phyloP scores from a whole-genome alignment of 2,329 filamentous ascomycete genomes.

The Monilinia aucupariae region DNA sequence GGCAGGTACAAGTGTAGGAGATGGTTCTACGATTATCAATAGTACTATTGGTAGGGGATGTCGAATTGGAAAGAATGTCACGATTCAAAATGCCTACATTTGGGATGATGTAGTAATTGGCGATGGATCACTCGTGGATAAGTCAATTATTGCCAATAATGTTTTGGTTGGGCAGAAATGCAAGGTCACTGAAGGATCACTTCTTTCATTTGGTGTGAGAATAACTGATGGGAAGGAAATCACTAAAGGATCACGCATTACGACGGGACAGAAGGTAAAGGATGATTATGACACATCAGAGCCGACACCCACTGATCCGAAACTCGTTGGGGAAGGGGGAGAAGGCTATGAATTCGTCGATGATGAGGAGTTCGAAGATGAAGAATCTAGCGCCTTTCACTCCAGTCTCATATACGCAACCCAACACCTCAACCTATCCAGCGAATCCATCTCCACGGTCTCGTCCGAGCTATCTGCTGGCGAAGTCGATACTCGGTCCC shows the following conservation, averaged over 20 bases:
- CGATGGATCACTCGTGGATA: constrained; percentile 64
- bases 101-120: constrained; percentile 80
- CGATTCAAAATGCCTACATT: constrained; percentile 72
- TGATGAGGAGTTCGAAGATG: constrained; percentile 54
- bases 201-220: constrained; percentile 73
- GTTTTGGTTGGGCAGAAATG: constrained; percentile 66
- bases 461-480: constrained; percentile 48
- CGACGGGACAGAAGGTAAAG: constrained; percentile 38
- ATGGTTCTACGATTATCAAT: constrained; percentile 63
- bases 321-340: constrained; percentile 53
- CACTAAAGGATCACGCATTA: constrained; percentile 37
- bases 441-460: constrained; percentile 59
- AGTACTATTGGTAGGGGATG: constrained; percentile 81
- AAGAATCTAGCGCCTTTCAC: constrained; percentile 51
- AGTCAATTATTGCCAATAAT: constrained; percentile 71
- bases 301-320: constrained; percentile 42
- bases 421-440: constrained; percentile 38
- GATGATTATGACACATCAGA: constrained; percentile 31
- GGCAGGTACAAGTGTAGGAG: constrained; percentile 67
- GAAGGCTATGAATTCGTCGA: constrained; percentile 61
- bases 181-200: constrained; percentile 62
- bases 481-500: constrained; percentile 42
- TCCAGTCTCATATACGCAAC: constrained; percentile 37
- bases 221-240: constrained; percentile 58
- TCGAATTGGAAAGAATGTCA: constrained; percentile 78